Percentiles rank a stretch among this genome's conserved stretches.
Evolutionary conservation across 495 filamentous ascomycete genomes (phyloP).

Genomic region (Hypoxylon perforatum): DNA sequence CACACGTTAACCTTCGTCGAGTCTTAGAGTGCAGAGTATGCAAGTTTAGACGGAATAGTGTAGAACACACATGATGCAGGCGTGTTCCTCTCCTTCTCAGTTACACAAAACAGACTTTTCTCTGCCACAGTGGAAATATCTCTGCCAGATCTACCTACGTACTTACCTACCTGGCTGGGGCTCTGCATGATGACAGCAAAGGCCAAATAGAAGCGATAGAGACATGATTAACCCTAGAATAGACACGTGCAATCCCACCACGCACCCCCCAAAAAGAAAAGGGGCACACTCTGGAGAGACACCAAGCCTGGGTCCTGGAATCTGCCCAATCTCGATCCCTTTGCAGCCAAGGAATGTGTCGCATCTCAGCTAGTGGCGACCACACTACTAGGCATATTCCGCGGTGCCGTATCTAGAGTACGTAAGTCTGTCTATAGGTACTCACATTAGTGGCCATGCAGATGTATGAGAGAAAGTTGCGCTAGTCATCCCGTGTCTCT

Average conservation of each 20-base stretch:
- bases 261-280: neutral
- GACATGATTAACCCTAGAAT: neutral
- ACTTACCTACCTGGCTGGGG: no score
- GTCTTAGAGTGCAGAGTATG: neutral
- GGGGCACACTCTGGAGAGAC: slow-evolving; percentile 10
- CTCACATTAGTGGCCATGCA: neutral
- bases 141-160: no score
- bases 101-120: no score
- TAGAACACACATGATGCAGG: neutral
- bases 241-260: neutral
- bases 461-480: slow-evolving; percentile 1
- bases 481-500: slow-evolving; percentile 28
- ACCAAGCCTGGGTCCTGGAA: slow-evolving; percentile 7
- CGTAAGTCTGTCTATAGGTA: neutral
- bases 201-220: no score
- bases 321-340: slow-evolving; percentile 32
- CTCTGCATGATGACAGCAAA: no score
- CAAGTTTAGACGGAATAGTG: neutral
- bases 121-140: no score
- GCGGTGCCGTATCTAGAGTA: neutral
- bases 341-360: slow-evolving; percentile 25
- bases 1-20: no score
- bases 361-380: slow-evolving; percentile 35
- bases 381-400: slow-evolving; percentile 19
- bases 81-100: neutral